Evolutionary conservation across 148 eudicot genomes (phyloP).

Genomic region (Beta vulgaris): DNA sequence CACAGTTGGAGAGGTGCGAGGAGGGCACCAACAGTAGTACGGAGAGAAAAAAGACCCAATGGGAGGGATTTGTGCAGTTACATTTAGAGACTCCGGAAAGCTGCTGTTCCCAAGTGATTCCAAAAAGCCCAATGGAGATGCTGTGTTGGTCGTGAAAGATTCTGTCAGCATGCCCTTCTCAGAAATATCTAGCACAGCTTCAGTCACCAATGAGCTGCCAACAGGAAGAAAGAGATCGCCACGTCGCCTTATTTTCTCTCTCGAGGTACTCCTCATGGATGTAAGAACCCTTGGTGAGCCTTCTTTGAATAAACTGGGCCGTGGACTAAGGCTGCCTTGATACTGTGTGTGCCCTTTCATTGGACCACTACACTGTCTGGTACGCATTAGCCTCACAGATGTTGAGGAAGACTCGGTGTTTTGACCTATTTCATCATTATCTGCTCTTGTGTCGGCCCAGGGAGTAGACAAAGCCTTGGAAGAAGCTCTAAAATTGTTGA

Average conservation of each 20-base stretch:
- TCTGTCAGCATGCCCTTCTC: constrained; percentile 36
- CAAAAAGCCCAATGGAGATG: constrained; percentile 33
- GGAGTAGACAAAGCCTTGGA: constrained; percentile 17
- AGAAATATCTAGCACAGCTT: constrained; percentile 25
- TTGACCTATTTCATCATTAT: constrained; percentile 27
- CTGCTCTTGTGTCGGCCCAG: constrained; percentile 26
- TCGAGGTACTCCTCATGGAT: constrained; percentile 43
- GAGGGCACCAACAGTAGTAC: constrained; percentile 95
- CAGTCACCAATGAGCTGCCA: constrained; percentile 27
- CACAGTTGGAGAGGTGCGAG: constrained; percentile 50
- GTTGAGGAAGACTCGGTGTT: constrained; percentile 31
- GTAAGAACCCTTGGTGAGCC: constrained; percentile 39
- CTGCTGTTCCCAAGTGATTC: constrained; percentile 47
- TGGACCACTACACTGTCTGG: constrained; percentile 39
- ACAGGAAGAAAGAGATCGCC: constrained; percentile 45
- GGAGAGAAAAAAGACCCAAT: constrained; percentile 57
- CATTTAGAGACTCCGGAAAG: constrained; percentile 29
- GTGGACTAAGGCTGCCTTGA: constrained; percentile 64
- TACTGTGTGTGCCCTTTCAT: constrained; percentile 36
- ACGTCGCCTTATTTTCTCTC: constrained; percentile 50
- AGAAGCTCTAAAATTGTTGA: constrained; percentile 33
- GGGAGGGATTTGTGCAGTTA: constrained; percentile 41
- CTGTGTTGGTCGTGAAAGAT: constrained; percentile 17
- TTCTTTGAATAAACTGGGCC: constrained; percentile 62
- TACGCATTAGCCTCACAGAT: constrained; percentile 41